Conservation (phyloP, 2,329 filamentous ascomycete genomes). For the Diatrype stigma region DNA sequence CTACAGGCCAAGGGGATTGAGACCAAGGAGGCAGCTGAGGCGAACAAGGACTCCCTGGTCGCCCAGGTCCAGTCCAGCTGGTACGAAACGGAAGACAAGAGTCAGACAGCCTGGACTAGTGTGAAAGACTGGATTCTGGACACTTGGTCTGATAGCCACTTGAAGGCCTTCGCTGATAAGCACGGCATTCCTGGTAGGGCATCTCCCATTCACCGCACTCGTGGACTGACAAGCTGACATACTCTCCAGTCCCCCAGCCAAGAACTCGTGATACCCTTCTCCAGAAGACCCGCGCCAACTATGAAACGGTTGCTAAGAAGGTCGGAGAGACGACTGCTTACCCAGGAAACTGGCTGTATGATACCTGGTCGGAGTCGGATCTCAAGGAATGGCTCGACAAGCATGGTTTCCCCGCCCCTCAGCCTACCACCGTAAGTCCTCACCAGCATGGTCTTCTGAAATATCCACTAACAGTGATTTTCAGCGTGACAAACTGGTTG, state of each 20-base stretch:
- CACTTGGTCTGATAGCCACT: conserved; percentile 87
- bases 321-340: conserved; percentile 75
- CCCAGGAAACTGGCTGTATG: conserved; percentile 92
- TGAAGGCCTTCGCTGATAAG: conserved; percentile 90
- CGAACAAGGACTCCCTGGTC: conserved; percentile 65
- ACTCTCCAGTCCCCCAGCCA: conserved; percentile 66
- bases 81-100: conserved; percentile 75
- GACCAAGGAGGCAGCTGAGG: conserved; percentile 60
- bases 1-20: conserved; percentile 68
- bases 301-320: conserved; percentile 72
- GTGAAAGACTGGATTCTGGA: conserved; percentile 93
- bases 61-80: conserved; percentile 67
- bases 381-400: conserved; percentile 91
- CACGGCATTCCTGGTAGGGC: conserved; percentile 68
- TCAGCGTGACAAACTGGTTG: conserved; percentile 79
- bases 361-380: conserved; percentile 87
- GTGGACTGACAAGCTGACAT: background rate
- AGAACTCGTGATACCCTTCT: conserved; percentile 80
- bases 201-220: background rate
- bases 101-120: conserved; percentile 65
- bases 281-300: conserved; percentile 72
- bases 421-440: conserved; percentile 58
- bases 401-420: conserved; percentile 79
- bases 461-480: conserved; percentile 12
- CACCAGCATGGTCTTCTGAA: accelerated